A percentile compares a stretch with the other conserved stretches of the same genome.
Conservation (phyloP, 1,284 basidiomycete genomes). For the Sporisorium exsertum region DNA sequence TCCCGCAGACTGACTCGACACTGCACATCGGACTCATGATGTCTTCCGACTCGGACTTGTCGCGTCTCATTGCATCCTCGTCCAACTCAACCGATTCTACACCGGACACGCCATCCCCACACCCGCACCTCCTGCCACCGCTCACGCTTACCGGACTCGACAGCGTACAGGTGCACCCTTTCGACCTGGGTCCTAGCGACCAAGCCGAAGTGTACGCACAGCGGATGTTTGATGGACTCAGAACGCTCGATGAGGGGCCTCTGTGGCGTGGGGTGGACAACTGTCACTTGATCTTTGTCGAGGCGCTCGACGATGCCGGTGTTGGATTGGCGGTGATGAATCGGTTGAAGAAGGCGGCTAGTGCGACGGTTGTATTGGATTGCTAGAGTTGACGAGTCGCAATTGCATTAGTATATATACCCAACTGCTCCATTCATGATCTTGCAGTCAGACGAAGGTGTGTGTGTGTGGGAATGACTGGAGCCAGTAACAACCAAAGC, state of each 20-base stretch:
- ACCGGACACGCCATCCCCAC: neutral
- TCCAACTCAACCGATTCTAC: neutral
- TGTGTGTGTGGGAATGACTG: neutral
- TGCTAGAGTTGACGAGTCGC: constrained; percentile 15
- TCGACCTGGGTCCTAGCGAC: constrained; percentile 75
- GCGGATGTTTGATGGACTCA: constrained; percentile 86
- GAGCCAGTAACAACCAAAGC: neutral
- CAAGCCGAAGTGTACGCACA: constrained; percentile 81
- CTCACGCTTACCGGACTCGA: constrained; percentile 4
- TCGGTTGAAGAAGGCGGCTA: constrained; percentile 90
- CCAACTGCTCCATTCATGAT: neutral
- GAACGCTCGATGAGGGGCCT: constrained; percentile 77
- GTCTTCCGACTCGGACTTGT: constrained; percentile 40
- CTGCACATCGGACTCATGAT: constrained; percentile 50
- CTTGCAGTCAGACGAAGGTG: neutral
- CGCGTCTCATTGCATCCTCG: constrained; percentile 8
- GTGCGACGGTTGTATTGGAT: constrained; percentile 46
- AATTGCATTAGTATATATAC: neutral
- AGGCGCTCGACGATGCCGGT: constrained; percentile 82
- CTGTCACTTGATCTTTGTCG: constrained; percentile 87
- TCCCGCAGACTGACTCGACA: neutral
- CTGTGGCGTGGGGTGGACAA: constrained; percentile 45
- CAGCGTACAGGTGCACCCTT: constrained; percentile 57
- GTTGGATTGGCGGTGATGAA: constrained; percentile 98
- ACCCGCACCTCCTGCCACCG: constrained; percentile 25